A percentile compares a stretch with the other conserved stretches of the same genome.
Evolutionary conservation across 257 asterid genomes (phyloP).

Genomic region (Avicennia marina): DNA sequence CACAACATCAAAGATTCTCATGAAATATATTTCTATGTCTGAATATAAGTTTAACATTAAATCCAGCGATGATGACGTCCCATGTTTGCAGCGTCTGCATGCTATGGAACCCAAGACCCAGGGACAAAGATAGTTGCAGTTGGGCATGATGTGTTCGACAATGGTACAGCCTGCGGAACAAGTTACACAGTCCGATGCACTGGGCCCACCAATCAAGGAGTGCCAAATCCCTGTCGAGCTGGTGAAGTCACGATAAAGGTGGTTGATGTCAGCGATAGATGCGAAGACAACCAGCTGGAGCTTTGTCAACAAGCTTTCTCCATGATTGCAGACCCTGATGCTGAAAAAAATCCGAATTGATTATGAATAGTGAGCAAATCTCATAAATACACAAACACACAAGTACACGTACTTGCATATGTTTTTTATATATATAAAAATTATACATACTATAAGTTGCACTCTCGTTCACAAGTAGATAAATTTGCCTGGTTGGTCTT

Average conservation of each 20-base stretch:
- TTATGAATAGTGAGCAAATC: conserved; percentile 28
- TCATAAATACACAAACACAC: too few relatives aligned
- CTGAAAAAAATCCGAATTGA: conserved; percentile 37
- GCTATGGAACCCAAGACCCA: not conserved
- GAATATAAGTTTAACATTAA: too few relatives aligned
- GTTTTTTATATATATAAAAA: too few relatives aligned
- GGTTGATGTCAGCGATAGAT: conserved; percentile 39
- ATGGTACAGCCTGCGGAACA: not conserved
- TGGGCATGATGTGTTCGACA: not conserved
- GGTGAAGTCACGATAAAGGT: not conserved
- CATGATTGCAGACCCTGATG: conserved; percentile 31
- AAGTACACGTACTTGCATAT: too few relatives aligned
- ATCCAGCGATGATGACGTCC: too few relatives aligned
- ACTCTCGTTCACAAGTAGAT: too few relatives aligned
- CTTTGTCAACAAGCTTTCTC: conserved; percentile 49
- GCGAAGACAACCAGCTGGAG: conserved; percentile 34
- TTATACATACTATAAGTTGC: too few relatives aligned
- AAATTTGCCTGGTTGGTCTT: too few relatives aligned
- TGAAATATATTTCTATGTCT: too few relatives aligned
- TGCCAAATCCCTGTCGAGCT: not conserved
- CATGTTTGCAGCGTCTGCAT: not conserved
- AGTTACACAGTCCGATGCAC: not conserved
- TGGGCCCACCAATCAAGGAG: not conserved
- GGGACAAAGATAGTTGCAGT: not conserved
- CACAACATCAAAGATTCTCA: too few relatives aligned